Evolutionary conservation across 2,329 filamentous ascomycete species (phyloP), one percentile per base, ranked within the genome.

Genomic region (Penicillium vulpinum): DNA sequence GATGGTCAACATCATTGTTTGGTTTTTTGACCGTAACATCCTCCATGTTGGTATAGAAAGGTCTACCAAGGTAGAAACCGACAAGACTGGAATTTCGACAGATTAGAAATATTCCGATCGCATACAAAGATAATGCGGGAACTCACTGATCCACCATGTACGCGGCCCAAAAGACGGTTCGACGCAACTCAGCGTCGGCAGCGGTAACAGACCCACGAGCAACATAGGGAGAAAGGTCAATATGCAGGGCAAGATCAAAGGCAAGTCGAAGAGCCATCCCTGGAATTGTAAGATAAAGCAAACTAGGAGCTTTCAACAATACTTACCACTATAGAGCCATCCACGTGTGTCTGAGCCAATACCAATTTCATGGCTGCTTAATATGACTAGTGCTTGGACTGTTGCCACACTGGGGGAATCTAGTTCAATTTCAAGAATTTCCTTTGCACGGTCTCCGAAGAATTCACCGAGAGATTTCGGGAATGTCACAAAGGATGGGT

Each of bases 361-460:
- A 13, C 68, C 75, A 29, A 70, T 70, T 51, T 80, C 77, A 46
- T 74, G 70, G 16, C 69, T 67, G 41, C 75, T 77, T 16, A 80
- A 60, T 26, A 80, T 67, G 0, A 77, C 68, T 47, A 80, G 63
- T 7, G 77, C 74, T 44, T 80, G 77, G 5, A 76, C 69, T 9
- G 77, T 79, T 13, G 77, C 75, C 6, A 80, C 65, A 29, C 67
- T 73, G 1, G 78, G 78, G 13, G 62, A 73, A 47, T 79, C 77
- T 24, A 80, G 62, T 56, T 80, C 77, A 5, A 75, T 67, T 29
- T 80, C 77, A 3, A 80, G 66, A 13, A 77, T 64, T 5, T 69
- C 67, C 50, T 78, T 78, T 1, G 73, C 71, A 31, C 76, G 65
- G 41, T 73, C 70, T 1, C 71, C 72, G 33, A 69, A 63, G 46